These are phyloP conservation scores for Annulohypoxylon bovei DNA, from an alignment of 495 filamentous ascomycete genomes.

Conservation along the genomic window DNA sequence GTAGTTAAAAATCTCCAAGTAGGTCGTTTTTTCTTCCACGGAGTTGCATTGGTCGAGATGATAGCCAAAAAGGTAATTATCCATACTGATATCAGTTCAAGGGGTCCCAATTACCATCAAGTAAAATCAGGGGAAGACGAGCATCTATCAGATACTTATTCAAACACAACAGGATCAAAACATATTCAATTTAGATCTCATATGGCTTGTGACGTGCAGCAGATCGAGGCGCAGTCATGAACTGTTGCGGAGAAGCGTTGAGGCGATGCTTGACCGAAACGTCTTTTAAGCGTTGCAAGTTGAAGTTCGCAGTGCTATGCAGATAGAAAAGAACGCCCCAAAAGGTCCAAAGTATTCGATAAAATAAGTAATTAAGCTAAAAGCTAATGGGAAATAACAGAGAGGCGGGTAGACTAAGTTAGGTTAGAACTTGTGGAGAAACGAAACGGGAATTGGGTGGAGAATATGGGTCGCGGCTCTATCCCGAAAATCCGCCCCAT, in stretches of 20 bases:
- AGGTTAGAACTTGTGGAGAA: conserved; percentile 26
- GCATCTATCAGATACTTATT: conserved; percentile 19
- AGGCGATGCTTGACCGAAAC: conserved; percentile 37
- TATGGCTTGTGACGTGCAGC: conserved; percentile 34
- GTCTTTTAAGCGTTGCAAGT: conserved; percentile 13
- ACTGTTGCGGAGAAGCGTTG: conserved; percentile 14
- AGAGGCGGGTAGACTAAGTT: conserved; percentile 37
- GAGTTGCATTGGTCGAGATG: conserved; percentile 55
- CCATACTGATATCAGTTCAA: conserved; percentile 51
- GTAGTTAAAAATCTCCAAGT: conserved; percentile 65
- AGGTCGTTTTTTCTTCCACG: conserved; percentile 59
- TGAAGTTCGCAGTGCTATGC: background rate
- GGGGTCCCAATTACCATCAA: background rate
- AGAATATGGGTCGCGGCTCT: conserved; percentile 23
- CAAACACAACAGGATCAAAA: conserved; percentile 5
- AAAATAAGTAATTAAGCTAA: conserved; percentile 17
- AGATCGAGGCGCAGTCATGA: conserved; percentile 37
- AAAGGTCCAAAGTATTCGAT: background rate
- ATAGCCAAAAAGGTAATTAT: conserved; percentile 62
- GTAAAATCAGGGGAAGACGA: conserved; percentile 2
- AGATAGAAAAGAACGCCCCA: conserved; percentile 6
- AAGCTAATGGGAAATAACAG: conserved; percentile 29
- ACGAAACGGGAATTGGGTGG: conserved; percentile 30
- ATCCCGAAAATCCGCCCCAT: conserved; percentile 28
- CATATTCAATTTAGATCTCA: conserved; percentile 27